Evolutionary conservation across 1,284 basidiomycete genomes (phyloP).

Genomic region (Cryptococcus sp.): DNA sequence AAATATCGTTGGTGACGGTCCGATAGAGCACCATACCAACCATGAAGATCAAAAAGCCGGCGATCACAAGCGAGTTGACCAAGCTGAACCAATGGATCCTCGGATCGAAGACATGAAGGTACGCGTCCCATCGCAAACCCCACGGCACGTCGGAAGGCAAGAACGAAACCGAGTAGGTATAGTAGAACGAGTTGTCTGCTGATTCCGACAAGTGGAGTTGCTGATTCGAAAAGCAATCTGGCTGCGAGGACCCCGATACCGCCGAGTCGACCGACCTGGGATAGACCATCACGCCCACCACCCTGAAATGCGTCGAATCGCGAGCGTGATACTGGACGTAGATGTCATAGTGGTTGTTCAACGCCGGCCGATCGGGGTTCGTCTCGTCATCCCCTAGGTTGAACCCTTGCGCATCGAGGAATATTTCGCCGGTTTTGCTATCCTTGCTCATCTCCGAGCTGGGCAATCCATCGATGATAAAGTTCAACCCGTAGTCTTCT

Average conservation of each 20-base stretch:
- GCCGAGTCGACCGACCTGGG: slow-evolving; percentile 54
- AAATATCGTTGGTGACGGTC: slow-evolving; percentile 85
- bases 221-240: slow-evolving; percentile 33
- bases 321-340: slow-evolving; percentile 69
- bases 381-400: slow-evolving; percentile 37
- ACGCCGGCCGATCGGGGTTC: slow-evolving; percentile 56
- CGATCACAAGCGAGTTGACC: slow-evolving; percentile 87
- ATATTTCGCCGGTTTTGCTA: slow-evolving; percentile 66
- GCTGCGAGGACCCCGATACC: slow-evolving; percentile 18
- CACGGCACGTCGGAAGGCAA: slow-evolving; percentile 79
- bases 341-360: slow-evolving; percentile 77
- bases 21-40: slow-evolving; percentile 85
- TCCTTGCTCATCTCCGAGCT: slow-evolving; percentile 87
- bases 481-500: slow-evolving; percentile 91
- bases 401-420: slow-evolving; percentile 71
- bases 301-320: slow-evolving; percentile 62
- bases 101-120: slow-evolving; percentile 62
- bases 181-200: slow-evolving; percentile 64
- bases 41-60: slow-evolving; percentile 82
- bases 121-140: slow-evolving; percentile 87
- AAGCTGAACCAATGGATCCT: slow-evolving; percentile 73
- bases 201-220: slow-evolving; percentile 63
- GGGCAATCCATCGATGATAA: slow-evolving; percentile 90
- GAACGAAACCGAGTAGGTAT: slow-evolving; percentile 87
- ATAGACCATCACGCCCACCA: slow-evolving; percentile 90